Conservation (phyloP, 2,329 filamentous ascomycete species). For the Erysiphe pulchra region DNA sequence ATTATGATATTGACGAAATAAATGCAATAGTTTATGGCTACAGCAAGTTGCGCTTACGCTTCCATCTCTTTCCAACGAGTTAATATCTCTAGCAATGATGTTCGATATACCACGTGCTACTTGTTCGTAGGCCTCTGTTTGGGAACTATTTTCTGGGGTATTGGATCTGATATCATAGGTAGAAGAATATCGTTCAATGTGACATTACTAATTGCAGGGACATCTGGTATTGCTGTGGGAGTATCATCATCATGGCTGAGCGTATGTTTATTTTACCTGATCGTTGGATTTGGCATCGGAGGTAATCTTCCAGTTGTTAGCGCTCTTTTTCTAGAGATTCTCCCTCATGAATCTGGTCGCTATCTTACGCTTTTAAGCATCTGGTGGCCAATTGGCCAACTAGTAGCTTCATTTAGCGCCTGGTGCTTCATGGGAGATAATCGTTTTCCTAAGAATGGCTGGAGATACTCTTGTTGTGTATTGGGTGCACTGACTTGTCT, state of each 20-base stretch:
- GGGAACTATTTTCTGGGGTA: slow-evolving; percentile 59
- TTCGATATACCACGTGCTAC: too few species aligned
- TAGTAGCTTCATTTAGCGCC: slow-evolving; percentile 43
- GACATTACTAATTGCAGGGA: slow-evolving; percentile 47
- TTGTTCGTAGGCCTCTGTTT: slow-evolving; percentile 39
- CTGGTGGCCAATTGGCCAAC: slow-evolving; percentile 68
- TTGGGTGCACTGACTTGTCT: slow-evolving; percentile 46
- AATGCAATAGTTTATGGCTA: not conserved
- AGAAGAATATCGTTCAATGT: slow-evolving; percentile 63
- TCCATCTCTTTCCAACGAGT: slow-evolving; percentile 47
- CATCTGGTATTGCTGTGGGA: slow-evolving; percentile 48
- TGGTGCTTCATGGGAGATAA: slow-evolving; percentile 37
- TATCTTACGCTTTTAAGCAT: slow-evolving; percentile 55
- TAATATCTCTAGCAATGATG: slow-evolving; percentile 39
- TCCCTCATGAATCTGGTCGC: slow-evolving; percentile 48
- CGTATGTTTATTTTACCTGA: slow-evolving; percentile 32
- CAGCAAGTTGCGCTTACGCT: slow-evolving; percentile 52
- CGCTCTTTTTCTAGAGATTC: slow-evolving; percentile 59
- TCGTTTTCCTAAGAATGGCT: slow-evolving; percentile 17
- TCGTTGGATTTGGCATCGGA: slow-evolving; percentile 41
- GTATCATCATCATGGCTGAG: slow-evolving; percentile 41
- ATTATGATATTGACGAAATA: not conserved
- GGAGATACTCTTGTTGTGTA: slow-evolving; percentile 47
- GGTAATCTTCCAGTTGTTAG: slow-evolving; percentile 61
- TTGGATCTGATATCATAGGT: slow-evolving; percentile 53